phyloP scores from a whole-genome alignment of 1,139 yeast genomes.

The Kodamaea derodonti region DNA sequence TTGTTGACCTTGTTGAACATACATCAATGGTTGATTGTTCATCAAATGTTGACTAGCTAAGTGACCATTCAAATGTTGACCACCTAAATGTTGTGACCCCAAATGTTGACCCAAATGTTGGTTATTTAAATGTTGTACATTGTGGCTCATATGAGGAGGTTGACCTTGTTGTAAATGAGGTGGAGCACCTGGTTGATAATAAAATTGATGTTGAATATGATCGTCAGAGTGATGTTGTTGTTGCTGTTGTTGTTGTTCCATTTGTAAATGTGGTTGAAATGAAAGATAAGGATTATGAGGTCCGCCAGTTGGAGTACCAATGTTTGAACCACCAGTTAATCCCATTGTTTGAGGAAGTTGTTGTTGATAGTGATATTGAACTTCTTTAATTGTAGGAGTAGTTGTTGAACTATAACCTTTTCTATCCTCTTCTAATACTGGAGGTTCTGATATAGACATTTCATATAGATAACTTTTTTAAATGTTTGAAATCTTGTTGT shows the following conservation, averaged over 20 bases:
- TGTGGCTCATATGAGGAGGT: constrained; percentile 7
- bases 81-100: constrained; percentile 6
- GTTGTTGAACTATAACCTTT: constrained; percentile 12
- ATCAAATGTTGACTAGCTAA: constrained; percentile 1
- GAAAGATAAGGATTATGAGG: constrained; percentile 10
- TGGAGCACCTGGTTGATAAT: constrained; percentile 4
- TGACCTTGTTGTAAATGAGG: constrained; percentile 2
- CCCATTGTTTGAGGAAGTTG: constrained; percentile 11
- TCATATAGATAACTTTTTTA: not conserved
- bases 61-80: constrained; percentile 1
- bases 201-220: constrained; percentile 8
- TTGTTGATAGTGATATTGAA: constrained; percentile 20
- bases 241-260: too few species aligned
- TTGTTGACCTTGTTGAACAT: not conserved
- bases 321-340: not conserved
- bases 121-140: constrained; percentile 6
- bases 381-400: constrained; percentile 17
- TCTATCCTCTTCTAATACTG: constrained; percentile 9
- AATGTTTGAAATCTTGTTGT: not conserved
- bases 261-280: constrained; percentile 9
- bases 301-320: constrained; percentile 2
- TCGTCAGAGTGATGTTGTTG: constrained; percentile 6
- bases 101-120: constrained; percentile 7
- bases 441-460: constrained; percentile 10
- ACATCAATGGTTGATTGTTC: constrained; percentile 1